These are phyloP conservation scores for Rhizophora mangle DNA, from an alignment of 345 rosid genomes.

Conservation along the genomic window DNA sequence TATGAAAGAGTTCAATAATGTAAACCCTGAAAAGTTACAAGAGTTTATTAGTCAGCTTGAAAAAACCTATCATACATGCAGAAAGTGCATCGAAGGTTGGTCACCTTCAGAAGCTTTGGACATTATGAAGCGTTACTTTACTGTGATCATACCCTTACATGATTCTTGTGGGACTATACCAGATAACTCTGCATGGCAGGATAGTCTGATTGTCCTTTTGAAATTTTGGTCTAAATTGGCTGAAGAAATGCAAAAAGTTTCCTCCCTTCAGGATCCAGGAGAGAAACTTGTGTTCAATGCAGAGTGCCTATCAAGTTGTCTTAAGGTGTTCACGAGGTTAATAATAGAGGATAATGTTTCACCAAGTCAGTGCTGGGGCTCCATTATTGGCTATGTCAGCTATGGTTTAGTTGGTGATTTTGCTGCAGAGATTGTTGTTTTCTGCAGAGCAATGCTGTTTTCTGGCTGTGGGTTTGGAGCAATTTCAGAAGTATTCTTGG, in stretches of 20 bases:
- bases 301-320: slow-evolving; percentile 51
- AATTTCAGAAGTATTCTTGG: slow-evolving; percentile 62
- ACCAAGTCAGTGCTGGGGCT: slow-evolving; percentile 89
- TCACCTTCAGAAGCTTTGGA: slow-evolving; percentile 59
- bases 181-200: slow-evolving; percentile 96
- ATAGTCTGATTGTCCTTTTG: slow-evolving; percentile 65
- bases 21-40: slow-evolving; percentile 68
- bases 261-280: slow-evolving; percentile 25
- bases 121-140: slow-evolving; percentile 57
- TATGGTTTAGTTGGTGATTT: slow-evolving; percentile 51
- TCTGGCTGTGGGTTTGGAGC: slow-evolving; percentile 81
- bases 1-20: slow-evolving; percentile 37
- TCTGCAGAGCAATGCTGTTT: slow-evolving; percentile 80
- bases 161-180: slow-evolving; percentile 47
- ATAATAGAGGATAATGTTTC: slow-evolving; percentile 84
- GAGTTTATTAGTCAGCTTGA: slow-evolving; percentile 57
- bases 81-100: slow-evolving; percentile 56
- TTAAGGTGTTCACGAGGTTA: slow-evolving; percentile 63
- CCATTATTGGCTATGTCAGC: slow-evolving; percentile 47
- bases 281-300: slow-evolving; percentile 46
- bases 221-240: slow-evolving; percentile 76
- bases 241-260: slow-evolving; percentile 70
- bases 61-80: slow-evolving; percentile 53
- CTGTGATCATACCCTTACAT: slow-evolving; percentile 39
- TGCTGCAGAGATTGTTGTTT: slow-evolving; percentile 42